These are phyloP conservation scores for Mycena vulgaris DNA, from an alignment of 768 basidiomycete genomes.

Conservation along the genomic window DNA sequence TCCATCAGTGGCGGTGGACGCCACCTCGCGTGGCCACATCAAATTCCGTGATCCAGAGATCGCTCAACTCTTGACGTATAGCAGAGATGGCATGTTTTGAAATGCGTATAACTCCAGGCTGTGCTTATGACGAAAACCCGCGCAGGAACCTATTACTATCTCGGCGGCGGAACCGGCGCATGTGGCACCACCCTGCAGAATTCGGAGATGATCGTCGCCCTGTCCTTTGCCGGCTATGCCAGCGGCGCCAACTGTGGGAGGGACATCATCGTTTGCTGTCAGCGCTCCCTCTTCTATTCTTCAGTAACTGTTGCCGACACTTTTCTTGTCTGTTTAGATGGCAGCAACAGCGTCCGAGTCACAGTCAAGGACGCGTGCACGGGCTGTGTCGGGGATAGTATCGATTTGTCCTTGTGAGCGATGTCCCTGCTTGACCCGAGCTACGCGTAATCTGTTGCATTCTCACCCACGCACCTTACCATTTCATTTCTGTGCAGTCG, in stretches of 20 bases:
- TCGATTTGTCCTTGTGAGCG: constrained; percentile 23
- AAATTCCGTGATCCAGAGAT: too few species aligned
- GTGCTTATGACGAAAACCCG: not conserved
- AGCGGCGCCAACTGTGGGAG: constrained; percentile 23
- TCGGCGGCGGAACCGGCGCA: constrained; percentile 21
- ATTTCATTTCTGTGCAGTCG: too few species aligned
- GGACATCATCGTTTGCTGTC: constrained; percentile 11
- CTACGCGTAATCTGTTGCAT: too few species aligned
- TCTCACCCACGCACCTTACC: too few species aligned
- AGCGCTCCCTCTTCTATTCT: not conserved
- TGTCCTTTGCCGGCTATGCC: constrained; percentile 3
- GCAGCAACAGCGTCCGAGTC: constrained; percentile 2
- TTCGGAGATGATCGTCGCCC: constrained; percentile 16
- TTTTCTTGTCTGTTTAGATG: not conserved
- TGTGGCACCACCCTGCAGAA: constrained; percentile 14
- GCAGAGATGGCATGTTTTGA: not conserved
- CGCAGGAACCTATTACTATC: constrained; percentile 29
- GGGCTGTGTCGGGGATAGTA: constrained; percentile 25
- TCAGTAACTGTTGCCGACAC: not conserved
- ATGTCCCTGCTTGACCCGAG: constrained; percentile 25
- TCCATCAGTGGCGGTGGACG: too few species aligned
- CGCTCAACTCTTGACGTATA: too few species aligned
- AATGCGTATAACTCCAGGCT: not conserved
- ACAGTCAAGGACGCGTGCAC: constrained; percentile 18
- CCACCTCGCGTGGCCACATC: too few species aligned